Conservation (phyloP, 2,329 filamentous ascomycete species). For the Graphium sp. region DNA sequence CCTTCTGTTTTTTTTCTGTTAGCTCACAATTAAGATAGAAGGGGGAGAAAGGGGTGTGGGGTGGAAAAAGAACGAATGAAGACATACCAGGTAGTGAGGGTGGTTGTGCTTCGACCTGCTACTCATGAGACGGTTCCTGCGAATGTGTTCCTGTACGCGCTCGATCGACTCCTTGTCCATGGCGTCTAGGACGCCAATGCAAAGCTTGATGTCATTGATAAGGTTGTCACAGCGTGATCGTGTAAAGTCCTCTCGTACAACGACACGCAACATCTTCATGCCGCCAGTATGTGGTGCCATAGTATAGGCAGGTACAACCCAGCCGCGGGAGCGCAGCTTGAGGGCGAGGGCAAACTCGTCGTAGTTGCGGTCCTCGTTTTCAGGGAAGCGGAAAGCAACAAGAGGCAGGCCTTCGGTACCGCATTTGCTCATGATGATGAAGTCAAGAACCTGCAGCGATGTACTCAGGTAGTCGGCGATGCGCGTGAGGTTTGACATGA, state of each 20-base stretch:
- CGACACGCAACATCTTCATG: constrained; percentile 82
- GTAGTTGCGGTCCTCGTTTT: constrained; percentile 38
- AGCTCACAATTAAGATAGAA: constrained; percentile 1
- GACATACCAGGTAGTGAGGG: constrained; percentile 29
- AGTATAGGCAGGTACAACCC: constrained; percentile 92
- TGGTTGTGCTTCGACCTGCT: constrained; percentile 35
- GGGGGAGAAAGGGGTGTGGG: constrained; percentile 5
- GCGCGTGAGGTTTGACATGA: constrained; percentile 87
- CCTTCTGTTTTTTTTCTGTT: constrained; percentile 28
- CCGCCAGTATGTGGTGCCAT: constrained; percentile 79
- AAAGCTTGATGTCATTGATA: constrained; percentile 63
- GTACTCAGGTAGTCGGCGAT: constrained; percentile 76
- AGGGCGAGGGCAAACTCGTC: constrained; percentile 72
- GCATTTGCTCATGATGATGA: constrained; percentile 75
- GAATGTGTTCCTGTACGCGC: constrained; percentile 50
- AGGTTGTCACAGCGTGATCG: constrained; percentile 66
- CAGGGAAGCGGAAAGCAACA: constrained; percentile 68
- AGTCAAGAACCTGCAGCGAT: constrained; percentile 57
- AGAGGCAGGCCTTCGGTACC: constrained; percentile 68
- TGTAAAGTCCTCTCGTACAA: constrained; percentile 85
- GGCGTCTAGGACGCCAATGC: constrained; percentile 50
- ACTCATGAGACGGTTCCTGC: constrained; percentile 33
- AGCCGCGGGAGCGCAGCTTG: constrained; percentile 70
- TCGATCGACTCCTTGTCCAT: constrained; percentile 60
- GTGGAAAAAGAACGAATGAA: background rate